These are phyloP conservation scores for Akanthomyces muscarius DNA, from an alignment of 2,329 filamentous ascomycete genomes.

Conservation along the genomic window DNA sequence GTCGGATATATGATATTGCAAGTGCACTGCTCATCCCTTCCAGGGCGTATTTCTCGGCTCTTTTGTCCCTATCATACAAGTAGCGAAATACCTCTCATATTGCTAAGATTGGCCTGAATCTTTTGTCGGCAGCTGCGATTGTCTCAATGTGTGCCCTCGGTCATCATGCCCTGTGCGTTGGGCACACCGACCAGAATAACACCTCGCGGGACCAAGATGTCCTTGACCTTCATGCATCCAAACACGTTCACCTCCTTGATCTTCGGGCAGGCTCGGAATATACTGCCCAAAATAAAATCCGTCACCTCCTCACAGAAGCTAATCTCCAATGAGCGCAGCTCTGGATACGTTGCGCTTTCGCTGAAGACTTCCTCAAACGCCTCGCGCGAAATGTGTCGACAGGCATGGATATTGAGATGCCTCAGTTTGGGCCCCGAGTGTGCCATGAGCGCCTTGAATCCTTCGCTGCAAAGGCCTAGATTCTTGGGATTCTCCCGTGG, in stretches of 20 bases:
- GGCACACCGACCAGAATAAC: slow-evolving; percentile 56
- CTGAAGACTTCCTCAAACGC: slow-evolving; percentile 74
- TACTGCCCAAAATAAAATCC: slow-evolving; percentile 58
- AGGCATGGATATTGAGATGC: slow-evolving; percentile 74
- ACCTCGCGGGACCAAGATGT: slow-evolving; percentile 50
- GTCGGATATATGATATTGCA: no score
- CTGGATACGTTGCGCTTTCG: slow-evolving; percentile 57
- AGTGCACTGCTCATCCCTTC: no score
- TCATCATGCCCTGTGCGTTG: slow-evolving; percentile 58
- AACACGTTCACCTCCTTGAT: slow-evolving; percentile 59
- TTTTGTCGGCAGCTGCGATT: neutral
- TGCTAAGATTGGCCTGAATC: neutral
- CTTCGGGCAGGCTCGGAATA: slow-evolving; percentile 62
- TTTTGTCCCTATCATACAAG: neutral
- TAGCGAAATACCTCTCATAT: neutral
- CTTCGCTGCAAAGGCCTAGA: slow-evolving; percentile 70
- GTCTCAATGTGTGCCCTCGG: slow-evolving; percentile 39
- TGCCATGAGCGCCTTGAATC: slow-evolving; percentile 76
- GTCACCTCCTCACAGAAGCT: slow-evolving; percentile 70
- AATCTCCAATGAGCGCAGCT: slow-evolving; percentile 68
- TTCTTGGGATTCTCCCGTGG: slow-evolving; percentile 62
- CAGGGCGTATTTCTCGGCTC: no score
- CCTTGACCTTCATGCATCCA: slow-evolving; percentile 60
- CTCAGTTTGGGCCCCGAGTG: slow-evolving; percentile 69
- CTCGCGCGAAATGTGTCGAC: slow-evolving; percentile 70